phyloP scores from a whole-genome alignment of 2,329 filamentous ascomycete species.

The Trichoderma lentiforme region DNA sequence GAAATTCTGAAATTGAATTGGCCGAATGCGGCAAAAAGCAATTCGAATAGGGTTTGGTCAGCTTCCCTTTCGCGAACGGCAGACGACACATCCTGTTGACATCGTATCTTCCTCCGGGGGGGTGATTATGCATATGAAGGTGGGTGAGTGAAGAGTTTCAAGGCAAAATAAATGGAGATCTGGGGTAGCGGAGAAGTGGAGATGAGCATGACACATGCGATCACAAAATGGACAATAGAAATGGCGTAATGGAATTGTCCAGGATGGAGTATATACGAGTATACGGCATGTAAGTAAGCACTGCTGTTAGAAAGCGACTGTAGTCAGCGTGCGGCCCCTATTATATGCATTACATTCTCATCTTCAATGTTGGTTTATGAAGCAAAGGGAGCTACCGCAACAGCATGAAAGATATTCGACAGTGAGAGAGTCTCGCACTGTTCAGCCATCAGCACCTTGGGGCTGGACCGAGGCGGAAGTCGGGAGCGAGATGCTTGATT shows the following conservation, averaged over 20 bases:
- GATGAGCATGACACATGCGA: neutral
- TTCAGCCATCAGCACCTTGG: neutral
- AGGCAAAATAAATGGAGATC: conserved; percentile 11
- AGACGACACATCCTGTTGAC: conserved; percentile 14
- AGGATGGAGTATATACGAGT: neutral
- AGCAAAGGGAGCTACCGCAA: neutral
- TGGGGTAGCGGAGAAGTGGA: conserved; percentile 16
- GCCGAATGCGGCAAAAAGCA: neutral
- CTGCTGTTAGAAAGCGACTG: neutral
- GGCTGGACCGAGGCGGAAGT: neutral
- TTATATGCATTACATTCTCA: neutral
- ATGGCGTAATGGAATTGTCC: conserved; percentile 10
- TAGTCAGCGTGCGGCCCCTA: neutral
- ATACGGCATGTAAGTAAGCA: neutral
- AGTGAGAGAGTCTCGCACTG: neutral
- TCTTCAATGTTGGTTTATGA: neutral
- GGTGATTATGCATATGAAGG: conserved; percentile 2
- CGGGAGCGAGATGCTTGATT: neutral
- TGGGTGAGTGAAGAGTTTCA: conserved; percentile 11
- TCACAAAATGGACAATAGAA: neutral
- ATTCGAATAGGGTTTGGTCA: neutral
- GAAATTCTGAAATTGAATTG: neutral
- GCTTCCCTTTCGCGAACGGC: conserved; percentile 14
- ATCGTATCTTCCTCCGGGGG: neutral
- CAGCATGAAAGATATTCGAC: neutral